Evolutionary conservation across 2,329 filamentous ascomycete genomes (phyloP), one percentile per base, ranked within the genome.

Genomic region (Cytospora leucostoma): DNA sequence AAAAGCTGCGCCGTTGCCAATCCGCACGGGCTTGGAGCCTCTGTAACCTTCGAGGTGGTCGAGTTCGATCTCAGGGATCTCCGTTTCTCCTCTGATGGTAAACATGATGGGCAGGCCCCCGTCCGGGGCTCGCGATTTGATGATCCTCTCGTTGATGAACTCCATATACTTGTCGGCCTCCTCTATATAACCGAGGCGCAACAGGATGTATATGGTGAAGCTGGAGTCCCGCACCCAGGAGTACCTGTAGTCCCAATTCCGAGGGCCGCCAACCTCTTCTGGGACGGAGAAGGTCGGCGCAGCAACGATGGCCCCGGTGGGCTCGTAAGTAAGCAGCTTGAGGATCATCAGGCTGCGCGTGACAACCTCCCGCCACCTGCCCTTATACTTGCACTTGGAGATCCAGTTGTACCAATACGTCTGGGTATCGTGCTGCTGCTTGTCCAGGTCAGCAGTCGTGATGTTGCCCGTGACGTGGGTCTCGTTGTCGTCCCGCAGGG

Each of bases 161-260:
- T 83, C 82, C 82, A 92, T 92, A 73, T 92, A 93, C 1, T 88
- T 86, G 72, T 93, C 88, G 4, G 90, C 90, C 74, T 93, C 90
- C 21, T 87, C 83, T 34, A 81, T 87, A 75, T 92, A 93, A 7
- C 90, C 90, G 72, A 93, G 84, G 15, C 90, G 86, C 2, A 93
- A 82, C 35, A 93, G 81, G 66, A 93, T 88, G 69, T 93, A 93
- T 68, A 92, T 86, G 1, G 88, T 91, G 74, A 92, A 92, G 67
- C 88, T 91, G 0, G 88, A 86, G 75, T 93, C 90, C 27, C 90
- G 83, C 40, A 93, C 85, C 90, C 90, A 93, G 11, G 83, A 90
- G 74, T 85, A 93, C n/a, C 88, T 82, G 70, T 91, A 91, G 72
- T 91, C 88, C 88, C 85, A 88, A 70, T 88, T 88, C 27, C 84